These are phyloP conservation scores for Leersia perrieri DNA, from an alignment of 176 grass and related monocot genomes.

Conservation along the genomic window DNA sequence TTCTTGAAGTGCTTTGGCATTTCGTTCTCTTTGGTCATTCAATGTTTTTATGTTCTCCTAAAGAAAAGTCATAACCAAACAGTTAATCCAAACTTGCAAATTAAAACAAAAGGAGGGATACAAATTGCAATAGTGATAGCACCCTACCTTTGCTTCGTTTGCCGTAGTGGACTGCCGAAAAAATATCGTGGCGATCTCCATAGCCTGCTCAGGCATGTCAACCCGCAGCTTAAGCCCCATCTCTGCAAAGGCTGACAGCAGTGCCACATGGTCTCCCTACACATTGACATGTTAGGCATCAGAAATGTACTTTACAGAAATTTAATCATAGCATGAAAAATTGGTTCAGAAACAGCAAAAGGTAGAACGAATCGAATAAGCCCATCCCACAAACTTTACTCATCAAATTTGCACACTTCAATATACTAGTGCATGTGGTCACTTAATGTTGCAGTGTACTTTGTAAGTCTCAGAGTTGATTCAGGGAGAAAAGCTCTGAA, in stretches of 20 bases:
- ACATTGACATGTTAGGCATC: slow-evolving; percentile 29
- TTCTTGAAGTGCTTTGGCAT: slow-evolving; percentile 71
- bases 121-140: background rate
- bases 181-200: slow-evolving; percentile 81
- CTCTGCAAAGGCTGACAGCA: slow-evolving; percentile 87
- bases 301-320: slow-evolving; percentile 19
- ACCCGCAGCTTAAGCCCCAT: slow-evolving; percentile 97
- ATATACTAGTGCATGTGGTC: slow-evolving; percentile 5
- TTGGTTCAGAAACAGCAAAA: slow-evolving; percentile 2
- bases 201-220: slow-evolving; percentile 94
- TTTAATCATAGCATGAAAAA: background rate
- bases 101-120: background rate
- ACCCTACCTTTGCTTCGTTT: slow-evolving; percentile 67
- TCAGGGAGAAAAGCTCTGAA: no score
- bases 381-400: background rate
- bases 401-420: background rate
- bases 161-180: slow-evolving; percentile 74
- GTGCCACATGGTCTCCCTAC: slow-evolving; percentile 90
- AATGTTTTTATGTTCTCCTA: slow-evolving; percentile 82
- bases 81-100: background rate
- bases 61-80: slow-evolving; percentile 25
- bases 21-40: slow-evolving; percentile 79
- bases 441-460: background rate
- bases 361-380: background rate
- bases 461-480: background rate